Base-by-base conservation (phyloP, 225 moss, liverwort and hornwort species). In the Sphagnum contortum region DNA sequence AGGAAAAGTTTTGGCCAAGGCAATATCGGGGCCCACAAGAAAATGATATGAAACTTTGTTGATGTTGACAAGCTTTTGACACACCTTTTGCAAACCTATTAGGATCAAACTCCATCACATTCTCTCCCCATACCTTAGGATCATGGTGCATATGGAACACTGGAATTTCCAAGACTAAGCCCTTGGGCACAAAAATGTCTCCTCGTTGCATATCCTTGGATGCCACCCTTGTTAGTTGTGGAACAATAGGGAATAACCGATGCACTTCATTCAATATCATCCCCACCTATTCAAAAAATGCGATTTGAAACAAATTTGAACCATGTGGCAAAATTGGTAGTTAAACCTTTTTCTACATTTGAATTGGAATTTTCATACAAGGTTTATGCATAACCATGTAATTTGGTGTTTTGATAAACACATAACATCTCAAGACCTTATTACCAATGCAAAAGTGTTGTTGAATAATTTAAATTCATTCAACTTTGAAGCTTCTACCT, bases 181-280 rank as follows among this genome's bases (percentile, higher is more conserved):
- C 81, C 9, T 71, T 71, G 45, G 77, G 65, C 50, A 82, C 46
- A 0, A 64, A 62, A 7, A 75, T 69, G 8, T 72, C 62, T 62
- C 77, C 74, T 3, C 72, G 72, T 57, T 77, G 74, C 51, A 74
- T 71, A 50, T 71, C 75, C 45, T 61, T 56, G 48, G 57, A 48
- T 9, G 66, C 66, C 57, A 53, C 61, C 44, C 75, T 66, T 9
- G 47, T 61, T 4, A 77, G 61, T n/a, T 70, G 55, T 2, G 81
- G 74, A 1, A 74, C 71, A 5, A 51, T 56, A 44, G 75, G 70
- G 60, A 70, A 70, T n/a, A 82, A 70, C 52, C 81, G 74, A 56
- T 77, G 61, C 11, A 75, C 66, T 45, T 82, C 81, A 50, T 75
- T 75, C 4, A 82, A 8, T n/a, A 82, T 71, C 81, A 78, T 75